Base-by-base conservation (phyloP, 2,329 filamentous ascomycete genomes). In the Chrysoporthe puriensis region DNA sequence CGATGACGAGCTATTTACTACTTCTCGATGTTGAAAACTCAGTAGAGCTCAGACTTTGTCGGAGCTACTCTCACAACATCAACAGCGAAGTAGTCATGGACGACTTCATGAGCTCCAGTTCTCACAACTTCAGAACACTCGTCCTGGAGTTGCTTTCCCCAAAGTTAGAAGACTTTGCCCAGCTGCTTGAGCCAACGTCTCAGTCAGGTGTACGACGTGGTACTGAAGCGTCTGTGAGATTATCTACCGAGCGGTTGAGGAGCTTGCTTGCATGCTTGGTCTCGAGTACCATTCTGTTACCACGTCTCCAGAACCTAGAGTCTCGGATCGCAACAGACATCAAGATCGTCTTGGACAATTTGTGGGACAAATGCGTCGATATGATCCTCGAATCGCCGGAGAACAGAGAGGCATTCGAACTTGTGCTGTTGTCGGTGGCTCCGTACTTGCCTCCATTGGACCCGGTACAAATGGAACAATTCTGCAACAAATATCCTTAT, bases 1-100 rank as follows among this genome's bases (percentile, higher is more conserved):
- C 76, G 7, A 79, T 86, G 68, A 80, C 84, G 48, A 79, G 82
- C 58, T 90, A 90, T 70, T 78, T 89, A 5, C 78, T 90, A 2
- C 79, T 89, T 1, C 77, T 89, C 13, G 79, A 83, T 1, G 76
- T 78, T 18, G 68, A 73, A n/a, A 65, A 67, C 42, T 48, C 44
- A 11, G n/a, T 26, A 40, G 43, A 46, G 40, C 54, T 18, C 4
- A 59, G 18, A 34, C 8, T 40, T 42, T 42, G 57, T 18, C 32
- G 57, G 13, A n/a, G 42, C 13, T 26, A n/a, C n/a, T 50, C 44
- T 14, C 46, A 48, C 4, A 48, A 36, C 4, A 54, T 16, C 9
- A 63, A 21, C 34, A 56, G 46, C 9, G 62, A 66, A 36, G 59
- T 59, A 2, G 61, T 57, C 36, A 61, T 43, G 18, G 66, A 50